Evolutionary conservation across 495 filamentous ascomycete genomes (phyloP).

Genomic region (Penicillium flavigenum): DNA sequence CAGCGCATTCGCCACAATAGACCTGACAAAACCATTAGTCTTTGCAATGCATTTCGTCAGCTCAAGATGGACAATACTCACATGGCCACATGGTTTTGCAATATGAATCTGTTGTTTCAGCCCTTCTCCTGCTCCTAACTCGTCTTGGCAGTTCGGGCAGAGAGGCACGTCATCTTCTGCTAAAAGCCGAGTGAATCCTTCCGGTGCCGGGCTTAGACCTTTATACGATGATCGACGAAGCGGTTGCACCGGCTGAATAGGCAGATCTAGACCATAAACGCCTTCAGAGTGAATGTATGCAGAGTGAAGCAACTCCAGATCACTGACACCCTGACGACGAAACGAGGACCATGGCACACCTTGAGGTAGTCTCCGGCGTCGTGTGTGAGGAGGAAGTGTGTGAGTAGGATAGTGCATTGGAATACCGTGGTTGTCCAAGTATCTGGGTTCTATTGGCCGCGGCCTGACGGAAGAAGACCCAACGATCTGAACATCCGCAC

Average conservation of each 20-base stretch:
- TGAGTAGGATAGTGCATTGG: background rate
- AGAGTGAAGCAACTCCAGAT: no score
- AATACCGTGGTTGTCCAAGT: conserved; percentile 6
- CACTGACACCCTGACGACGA: no score
- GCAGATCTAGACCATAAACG: no score
- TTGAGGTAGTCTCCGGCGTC: background rate
- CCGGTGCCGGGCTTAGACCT: conserved; percentile 53
- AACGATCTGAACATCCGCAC: conserved; percentile 44
- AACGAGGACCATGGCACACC: no score
- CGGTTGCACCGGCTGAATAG: conserved; percentile 15
- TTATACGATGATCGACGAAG: conserved; percentile 54
- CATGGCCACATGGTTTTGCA: conserved; percentile 72
- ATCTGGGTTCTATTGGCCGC: conserved; percentile 15
- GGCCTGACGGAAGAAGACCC: conserved; percentile 21
- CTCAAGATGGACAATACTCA: conserved; percentile 41
- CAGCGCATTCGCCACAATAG: conserved; percentile 68
- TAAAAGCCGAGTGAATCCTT: conserved; percentile 65
- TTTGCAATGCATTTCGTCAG: background rate
- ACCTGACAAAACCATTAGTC: conserved; percentile 47
- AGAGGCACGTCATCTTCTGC: conserved; percentile 62
- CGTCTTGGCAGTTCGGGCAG: conserved; percentile 70
- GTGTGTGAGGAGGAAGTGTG: background rate
- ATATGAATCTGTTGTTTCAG: conserved; percentile 70
- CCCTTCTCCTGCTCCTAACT: conserved; percentile 61
- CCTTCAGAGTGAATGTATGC: no score